Evolutionary conservation across 208 protist species (phyloP).

Genomic region (Trypanosomatidae sp.): DNA sequence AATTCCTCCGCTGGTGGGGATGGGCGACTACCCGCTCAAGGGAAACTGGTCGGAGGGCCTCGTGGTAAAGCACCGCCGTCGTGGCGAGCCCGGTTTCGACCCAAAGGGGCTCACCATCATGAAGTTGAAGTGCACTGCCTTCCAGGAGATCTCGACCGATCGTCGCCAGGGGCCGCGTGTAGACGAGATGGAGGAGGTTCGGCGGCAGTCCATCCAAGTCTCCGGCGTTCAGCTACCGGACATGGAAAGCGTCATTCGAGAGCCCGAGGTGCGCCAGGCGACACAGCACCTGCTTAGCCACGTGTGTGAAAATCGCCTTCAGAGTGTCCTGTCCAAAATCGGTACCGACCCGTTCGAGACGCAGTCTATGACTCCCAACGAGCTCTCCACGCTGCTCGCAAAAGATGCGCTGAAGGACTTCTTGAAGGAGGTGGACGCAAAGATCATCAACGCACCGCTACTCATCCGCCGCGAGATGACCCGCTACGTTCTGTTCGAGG

Average conservation of each 20-base stretch:
- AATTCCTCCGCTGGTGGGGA: constrained; percentile 79
- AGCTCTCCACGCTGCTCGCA: constrained; percentile 69
- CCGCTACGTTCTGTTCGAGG: constrained; percentile 64
- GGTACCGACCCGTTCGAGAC: constrained; percentile 76
- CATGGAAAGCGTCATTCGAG: constrained; percentile 62
- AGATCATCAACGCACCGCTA: constrained; percentile 59
- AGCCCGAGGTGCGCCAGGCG: constrained; percentile 42
- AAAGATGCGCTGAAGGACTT: constrained; percentile 86
- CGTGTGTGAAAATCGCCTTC: constrained; percentile 82
- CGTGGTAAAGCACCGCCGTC: constrained; percentile 73
- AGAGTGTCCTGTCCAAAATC: constrained; percentile 83
- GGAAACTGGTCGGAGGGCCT: constrained; percentile 86
- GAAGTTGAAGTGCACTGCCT: constrained; percentile 88
- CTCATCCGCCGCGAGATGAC: constrained; percentile 64
- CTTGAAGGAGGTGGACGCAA: constrained; percentile 69
- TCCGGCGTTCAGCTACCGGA: constrained; percentile 75
- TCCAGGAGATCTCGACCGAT: constrained; percentile 85
- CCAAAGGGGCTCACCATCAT: constrained; percentile 61
- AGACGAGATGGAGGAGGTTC: constrained; percentile 66
- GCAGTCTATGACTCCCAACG: constrained; percentile 55
- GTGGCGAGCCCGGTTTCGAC: constrained; percentile 63
- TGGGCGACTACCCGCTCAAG: constrained; percentile 80
- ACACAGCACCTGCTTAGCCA: constrained; percentile 54
- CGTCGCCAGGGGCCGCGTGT: constrained; percentile 64
- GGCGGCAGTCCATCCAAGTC: constrained; percentile 43